These are phyloP conservation scores for Nakataea oryzae DNA, from an alignment of 2,329 filamentous ascomycete species.

Conservation along the genomic window DNA sequence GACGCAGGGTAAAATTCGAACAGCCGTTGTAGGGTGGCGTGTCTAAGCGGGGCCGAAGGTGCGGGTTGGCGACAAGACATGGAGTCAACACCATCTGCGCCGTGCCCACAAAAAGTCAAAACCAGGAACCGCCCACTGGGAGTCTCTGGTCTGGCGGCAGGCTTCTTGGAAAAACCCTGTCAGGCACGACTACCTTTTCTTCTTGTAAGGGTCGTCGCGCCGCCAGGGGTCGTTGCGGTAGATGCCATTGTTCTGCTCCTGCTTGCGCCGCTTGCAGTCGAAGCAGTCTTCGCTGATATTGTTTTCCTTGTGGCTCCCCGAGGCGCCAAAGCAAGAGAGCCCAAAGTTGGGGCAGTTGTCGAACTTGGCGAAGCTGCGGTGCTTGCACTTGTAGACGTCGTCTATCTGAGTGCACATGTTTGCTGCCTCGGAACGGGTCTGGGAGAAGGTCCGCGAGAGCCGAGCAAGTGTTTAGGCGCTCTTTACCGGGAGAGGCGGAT, in stretches of 20 bases:
- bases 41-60: too few species aligned
- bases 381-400: conserved; percentile 13
- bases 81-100: too few species aligned
- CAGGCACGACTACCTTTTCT: neutral
- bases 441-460: neutral
- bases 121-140: too few species aligned
- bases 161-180: too few species aligned
- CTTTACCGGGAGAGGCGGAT: neutral
- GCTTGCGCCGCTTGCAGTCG: conserved; percentile 11
- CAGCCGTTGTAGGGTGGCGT: too few species aligned
- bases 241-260: conserved; percentile 7
- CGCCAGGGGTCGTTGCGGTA: conserved; percentile 9
- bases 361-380: conserved; percentile 14
- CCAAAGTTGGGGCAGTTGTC: conserved; percentile 14
- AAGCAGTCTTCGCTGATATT: conserved; percentile 9
- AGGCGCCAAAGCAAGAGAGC: conserved; percentile 13
- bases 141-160: too few species aligned
- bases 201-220: conserved; percentile 10
- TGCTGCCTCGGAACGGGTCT: neutral
- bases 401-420: conserved; percentile 16
- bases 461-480: neutral
- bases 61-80: too few species aligned
- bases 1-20: too few species aligned
- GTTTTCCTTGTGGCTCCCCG: conserved; percentile 11
- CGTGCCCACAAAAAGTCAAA: too few species aligned